These are phyloP conservation scores for Aspergillus texensis DNA, from an alignment of 2,329 filamentous ascomycete species.

Conservation along the genomic window DNA sequence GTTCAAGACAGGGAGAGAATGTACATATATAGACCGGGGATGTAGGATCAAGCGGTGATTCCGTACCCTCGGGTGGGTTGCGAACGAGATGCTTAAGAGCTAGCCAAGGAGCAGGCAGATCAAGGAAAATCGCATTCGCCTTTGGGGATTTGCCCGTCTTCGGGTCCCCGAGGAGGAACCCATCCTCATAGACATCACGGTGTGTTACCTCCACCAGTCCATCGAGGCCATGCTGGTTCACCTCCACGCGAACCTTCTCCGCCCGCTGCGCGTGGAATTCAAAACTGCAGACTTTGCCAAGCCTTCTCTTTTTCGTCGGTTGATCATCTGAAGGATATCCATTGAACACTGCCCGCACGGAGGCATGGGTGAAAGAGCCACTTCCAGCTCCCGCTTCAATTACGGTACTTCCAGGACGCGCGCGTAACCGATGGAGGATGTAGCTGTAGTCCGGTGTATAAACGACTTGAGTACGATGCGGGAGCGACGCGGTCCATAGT, in stretches of 20 bases:
- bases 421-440: slow-evolving; percentile 52
- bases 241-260: slow-evolving; percentile 45
- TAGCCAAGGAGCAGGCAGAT: slow-evolving; percentile 55
- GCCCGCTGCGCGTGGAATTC: slow-evolving; percentile 53
- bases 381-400: slow-evolving; percentile 57
- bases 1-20: slow-evolving; percentile 96
- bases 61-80: slow-evolving; percentile 31
- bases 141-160: slow-evolving; percentile 43
- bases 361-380: slow-evolving; percentile 55
- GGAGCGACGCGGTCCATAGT: slow-evolving; percentile 54
- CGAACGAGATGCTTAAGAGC: slow-evolving; percentile 52
- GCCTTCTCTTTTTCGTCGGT: slow-evolving; percentile 26
- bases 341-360: slow-evolving; percentile 53
- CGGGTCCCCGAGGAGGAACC: slow-evolving; percentile 44
- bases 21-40: slow-evolving; percentile 80
- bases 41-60: slow-evolving; percentile 68
- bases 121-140: slow-evolving; percentile 53
- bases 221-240: slow-evolving; percentile 48
- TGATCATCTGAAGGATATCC: slow-evolving; percentile 39
- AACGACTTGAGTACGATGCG: slow-evolving; percentile 56
- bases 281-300: slow-evolving; percentile 53
- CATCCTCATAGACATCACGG: slow-evolving; percentile 53
- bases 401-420: slow-evolving; percentile 47
- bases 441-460: slow-evolving; percentile 59
- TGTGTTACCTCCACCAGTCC: slow-evolving; percentile 49